A percentile compares a stretch with the other conserved stretches of the same genome.
phyloP scores from a whole-genome alignment of 352 stramenopile species.

The Peronosclerospora sorghi region DNA sequence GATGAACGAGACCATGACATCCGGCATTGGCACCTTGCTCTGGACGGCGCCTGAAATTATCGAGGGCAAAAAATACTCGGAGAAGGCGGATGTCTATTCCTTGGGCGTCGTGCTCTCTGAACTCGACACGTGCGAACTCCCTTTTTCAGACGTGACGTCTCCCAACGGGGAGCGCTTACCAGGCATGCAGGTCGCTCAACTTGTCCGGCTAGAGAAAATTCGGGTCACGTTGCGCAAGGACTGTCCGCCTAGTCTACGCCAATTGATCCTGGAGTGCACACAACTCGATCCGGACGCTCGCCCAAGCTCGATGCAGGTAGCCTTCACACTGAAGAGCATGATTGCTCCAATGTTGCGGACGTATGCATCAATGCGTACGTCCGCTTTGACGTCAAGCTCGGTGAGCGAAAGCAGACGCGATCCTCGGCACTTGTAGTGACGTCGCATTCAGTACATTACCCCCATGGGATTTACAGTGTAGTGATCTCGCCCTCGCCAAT shows the following conservation, averaged over 20 bases:
- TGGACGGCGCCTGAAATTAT: conserved; percentile 87
- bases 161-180: conserved; percentile 39
- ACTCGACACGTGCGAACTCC: conserved; percentile 54
- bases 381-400: conserved; percentile 10
- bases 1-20: conserved; percentile 69
- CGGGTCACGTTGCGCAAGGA: conserved; percentile 40
- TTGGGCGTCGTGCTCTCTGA: conserved; percentile 77
- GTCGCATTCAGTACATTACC: no score
- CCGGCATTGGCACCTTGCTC: conserved; percentile 62
- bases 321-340: conserved; percentile 65
- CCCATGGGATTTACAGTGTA: no score
- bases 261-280: conserved; percentile 47
- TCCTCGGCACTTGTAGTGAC: no score
- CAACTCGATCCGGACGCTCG: conserved; percentile 49
- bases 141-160: conserved; percentile 41
- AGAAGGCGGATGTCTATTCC: conserved; percentile 84
- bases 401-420: no score
- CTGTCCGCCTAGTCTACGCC: conserved; percentile 39
- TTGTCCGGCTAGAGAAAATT: conserved; percentile 45
- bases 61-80: conserved; percentile 71
- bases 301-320: conserved; percentile 59
- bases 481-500: no score
- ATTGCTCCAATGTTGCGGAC: conserved; percentile 39
- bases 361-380: conserved; percentile 15
- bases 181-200: conserved; percentile 60